Evolutionary conservation across 2,329 filamentous ascomycete genomes (phyloP).

Genomic region (Rhytidhysteron rufulum): DNA sequence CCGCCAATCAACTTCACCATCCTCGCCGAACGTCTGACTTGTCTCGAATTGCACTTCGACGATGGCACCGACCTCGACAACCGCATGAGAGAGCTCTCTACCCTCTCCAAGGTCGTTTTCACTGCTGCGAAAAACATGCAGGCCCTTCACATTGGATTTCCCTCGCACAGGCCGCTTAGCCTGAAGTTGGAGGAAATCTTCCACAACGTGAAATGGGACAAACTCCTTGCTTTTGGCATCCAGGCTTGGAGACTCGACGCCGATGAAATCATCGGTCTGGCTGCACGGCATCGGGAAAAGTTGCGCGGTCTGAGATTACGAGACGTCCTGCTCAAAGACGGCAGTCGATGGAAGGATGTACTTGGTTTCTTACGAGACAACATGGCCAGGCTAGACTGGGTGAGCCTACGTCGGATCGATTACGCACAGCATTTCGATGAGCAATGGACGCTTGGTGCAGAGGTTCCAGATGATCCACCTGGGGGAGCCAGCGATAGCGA

Average conservation of each 20-base stretch:
- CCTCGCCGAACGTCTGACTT: constrained; percentile 56
- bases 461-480: constrained; percentile 45
- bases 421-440: constrained; percentile 55
- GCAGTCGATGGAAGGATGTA: constrained; percentile 59
- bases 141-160: constrained; percentile 63
- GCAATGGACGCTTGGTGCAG: constrained; percentile 42
- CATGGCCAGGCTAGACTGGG: constrained; percentile 57
- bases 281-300: constrained; percentile 52
- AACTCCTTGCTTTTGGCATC: constrained; percentile 60
- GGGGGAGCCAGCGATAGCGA: constrained; percentile 43
- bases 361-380: constrained; percentile 54
- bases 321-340: constrained; percentile 59
- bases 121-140: constrained; percentile 57
- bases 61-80: constrained; percentile 54
- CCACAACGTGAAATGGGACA: constrained; percentile 58
- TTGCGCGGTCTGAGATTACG: constrained; percentile 58
- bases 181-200: constrained; percentile 60
- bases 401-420: constrained; percentile 59
- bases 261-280: constrained; percentile 57
- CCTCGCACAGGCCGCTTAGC: constrained; percentile 53
- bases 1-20: constrained; percentile 47
- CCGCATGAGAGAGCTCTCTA: constrained; percentile 56
- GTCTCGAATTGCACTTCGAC: constrained; percentile 62
- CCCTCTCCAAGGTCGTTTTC: constrained; percentile 57
- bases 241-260: constrained; percentile 61